Conservation (phyloP, 176 grass and related monocot species). For the Juncus inflexus region DNA sequence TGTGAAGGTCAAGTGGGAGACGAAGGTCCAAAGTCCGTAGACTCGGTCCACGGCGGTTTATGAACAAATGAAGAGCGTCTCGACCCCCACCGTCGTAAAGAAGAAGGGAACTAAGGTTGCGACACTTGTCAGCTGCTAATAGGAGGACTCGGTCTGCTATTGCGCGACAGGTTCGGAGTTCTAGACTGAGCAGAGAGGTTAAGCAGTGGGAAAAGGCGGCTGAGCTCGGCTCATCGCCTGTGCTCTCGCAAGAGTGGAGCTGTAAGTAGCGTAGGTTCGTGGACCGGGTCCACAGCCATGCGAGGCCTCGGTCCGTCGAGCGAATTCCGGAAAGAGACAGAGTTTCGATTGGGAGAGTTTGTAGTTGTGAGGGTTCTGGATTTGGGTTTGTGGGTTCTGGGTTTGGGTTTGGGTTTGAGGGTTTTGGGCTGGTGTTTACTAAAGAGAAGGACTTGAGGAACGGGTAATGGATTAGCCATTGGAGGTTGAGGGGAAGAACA, state of each 20-base stretch:
- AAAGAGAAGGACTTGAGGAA: slow-evolving; percentile 66
- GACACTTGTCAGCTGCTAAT: slow-evolving; percentile 58
- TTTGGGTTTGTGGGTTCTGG: slow-evolving; percentile 15
- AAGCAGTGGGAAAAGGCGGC: slow-evolving; percentile 45
- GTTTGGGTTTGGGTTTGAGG: not conserved
- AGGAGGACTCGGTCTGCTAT: slow-evolving; percentile 78
- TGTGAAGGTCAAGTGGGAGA: slow-evolving; percentile 83
- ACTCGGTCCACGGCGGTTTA: slow-evolving; percentile 50
- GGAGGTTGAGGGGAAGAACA: slow-evolving; percentile 44
- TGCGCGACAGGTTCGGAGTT: slow-evolving; percentile 78
- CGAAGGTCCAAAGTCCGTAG: slow-evolving; percentile 80
- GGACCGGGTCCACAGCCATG: slow-evolving; percentile 72
- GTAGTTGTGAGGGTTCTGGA: not conserved
- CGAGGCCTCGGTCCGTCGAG: slow-evolving; percentile 46
- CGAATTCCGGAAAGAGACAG: slow-evolving; percentile 67
- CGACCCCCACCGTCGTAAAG: slow-evolving; percentile 79
- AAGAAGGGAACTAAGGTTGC: slow-evolving; percentile 52
- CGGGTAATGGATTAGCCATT: slow-evolving; percentile 51
- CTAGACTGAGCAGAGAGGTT: slow-evolving; percentile 42
- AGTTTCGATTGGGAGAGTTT: slow-evolving; percentile 52
- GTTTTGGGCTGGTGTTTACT: slow-evolving; percentile 43
- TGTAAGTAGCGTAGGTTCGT: slow-evolving; percentile 59
- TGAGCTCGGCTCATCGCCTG: slow-evolving; percentile 51
- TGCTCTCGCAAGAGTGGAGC: slow-evolving; percentile 74
- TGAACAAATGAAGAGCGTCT: slow-evolving; percentile 72